Evolutionary conservation across 176 grass and related monocot genomes (phyloP), one percentile per base, ranked within the genome.

Genomic region (Chrysopogon serrulatus): DNA sequence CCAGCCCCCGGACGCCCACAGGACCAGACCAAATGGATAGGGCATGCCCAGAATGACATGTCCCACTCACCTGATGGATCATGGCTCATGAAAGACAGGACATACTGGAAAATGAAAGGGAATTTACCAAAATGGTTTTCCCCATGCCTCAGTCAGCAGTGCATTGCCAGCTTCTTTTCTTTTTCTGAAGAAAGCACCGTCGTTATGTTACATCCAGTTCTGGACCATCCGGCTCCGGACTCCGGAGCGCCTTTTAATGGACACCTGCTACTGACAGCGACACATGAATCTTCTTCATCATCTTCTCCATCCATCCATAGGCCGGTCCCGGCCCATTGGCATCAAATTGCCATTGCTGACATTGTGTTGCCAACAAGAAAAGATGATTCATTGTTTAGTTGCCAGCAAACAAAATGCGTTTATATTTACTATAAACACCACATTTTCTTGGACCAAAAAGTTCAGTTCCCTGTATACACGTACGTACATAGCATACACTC

Each of bases 61-160:
- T 39, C 83, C 73, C 18, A 32, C 27, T 28, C 33, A 53, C n/a
- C 8, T 81, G 44, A 75, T 19, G 61, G 11, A 28, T 82, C 85
- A 76, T 60, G 61, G 11, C 36, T 82, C 85, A 76, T 60, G 71
- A 43, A 76, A 47, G 71, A 74, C 71, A 47, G 21, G 71, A 45
- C 71, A 85, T 36, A 17, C 44, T 21, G 39, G 15, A 21, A 53
- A 35, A 60, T 45, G 23, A 10, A 31, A 64, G 16, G 2, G 62
- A 87, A 59, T 44, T 63, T 31, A 40, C 26, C 60, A 57, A 57
- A 67, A 10, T 68, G 45, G 60, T 82, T 76, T 24, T 64, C 35
- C 24, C 77, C 37, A 69, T 48, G 10, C 32, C 62, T 37, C 61
- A 37, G 54, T 37, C 61, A 37, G 54, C 78, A 45, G 16, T 56